Evolutionary conservation across 345 rosid species (phyloP).

Genomic region (Lumnitzera littorea): DNA sequence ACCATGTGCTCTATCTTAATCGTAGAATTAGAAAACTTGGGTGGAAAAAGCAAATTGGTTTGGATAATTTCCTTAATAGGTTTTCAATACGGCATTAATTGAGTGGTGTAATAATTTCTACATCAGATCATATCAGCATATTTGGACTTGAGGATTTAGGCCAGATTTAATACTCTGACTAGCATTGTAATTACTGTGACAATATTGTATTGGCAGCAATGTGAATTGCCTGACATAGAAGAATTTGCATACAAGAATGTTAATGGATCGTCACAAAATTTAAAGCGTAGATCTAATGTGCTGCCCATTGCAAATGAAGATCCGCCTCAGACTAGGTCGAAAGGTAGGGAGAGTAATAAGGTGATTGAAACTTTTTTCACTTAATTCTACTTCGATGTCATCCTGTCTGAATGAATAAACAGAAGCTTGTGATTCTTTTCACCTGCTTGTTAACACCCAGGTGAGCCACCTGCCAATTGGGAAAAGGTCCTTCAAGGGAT

Average conservation of each 20-base stretch:
- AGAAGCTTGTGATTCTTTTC: neutral
- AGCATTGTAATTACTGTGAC: neutral
- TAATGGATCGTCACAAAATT: conserved; percentile 24
- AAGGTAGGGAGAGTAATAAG: conserved; percentile 20
- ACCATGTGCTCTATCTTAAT: too few species aligned
- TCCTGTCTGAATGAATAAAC: neutral
- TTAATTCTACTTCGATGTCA: neutral
- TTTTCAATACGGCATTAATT: too few species aligned
- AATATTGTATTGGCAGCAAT: conserved; percentile 22
- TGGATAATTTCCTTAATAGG: too few species aligned
- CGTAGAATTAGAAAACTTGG: too few species aligned
- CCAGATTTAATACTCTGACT: too few species aligned
- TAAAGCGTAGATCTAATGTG: conserved; percentile 16
- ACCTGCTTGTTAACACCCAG: conserved; percentile 10
- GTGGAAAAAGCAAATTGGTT: too few species aligned
- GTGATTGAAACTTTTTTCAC: neutral
- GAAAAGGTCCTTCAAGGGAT: conserved; percentile 59
- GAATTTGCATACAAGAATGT: conserved; percentile 48
- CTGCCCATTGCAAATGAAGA: conserved; percentile 12
- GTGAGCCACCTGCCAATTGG: conserved; percentile 50
- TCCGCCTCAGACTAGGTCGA: conserved; percentile 16
- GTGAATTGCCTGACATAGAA: conserved; percentile 62
- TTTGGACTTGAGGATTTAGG: too few species aligned
- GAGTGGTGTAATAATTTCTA: too few species aligned
- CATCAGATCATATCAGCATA: too few species aligned